A percentile compares a stretch with the other conserved stretches of the same genome.
Evolutionary conservation across 2,329 filamentous ascomycete species (phyloP).

Genomic region (Ophiocordyceps robertsii): DNA sequence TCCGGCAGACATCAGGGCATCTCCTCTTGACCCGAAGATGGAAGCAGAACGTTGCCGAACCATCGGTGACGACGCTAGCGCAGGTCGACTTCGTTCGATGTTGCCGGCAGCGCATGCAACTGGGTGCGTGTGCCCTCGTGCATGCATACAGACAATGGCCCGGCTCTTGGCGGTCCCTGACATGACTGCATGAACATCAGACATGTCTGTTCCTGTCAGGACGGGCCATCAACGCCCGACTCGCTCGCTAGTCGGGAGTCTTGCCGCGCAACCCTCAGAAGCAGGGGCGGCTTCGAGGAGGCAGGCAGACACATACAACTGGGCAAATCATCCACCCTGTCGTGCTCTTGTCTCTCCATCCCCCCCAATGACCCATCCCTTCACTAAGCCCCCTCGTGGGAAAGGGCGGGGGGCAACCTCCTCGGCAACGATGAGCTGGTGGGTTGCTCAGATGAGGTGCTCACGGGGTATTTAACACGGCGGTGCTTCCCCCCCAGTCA

Average conservation of each 20-base stretch:
- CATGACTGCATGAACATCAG: conserved; percentile 3
- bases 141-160: not conserved
- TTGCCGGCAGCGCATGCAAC: not conserved
- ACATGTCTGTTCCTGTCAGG: not conserved
- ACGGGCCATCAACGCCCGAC: not conserved
- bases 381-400: not conserved
- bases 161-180: conserved; percentile 1
- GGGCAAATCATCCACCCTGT: not conserved
- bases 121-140: not conserved
- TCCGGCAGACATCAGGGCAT: too few species aligned
- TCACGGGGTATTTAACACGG: conserved; percentile 9
- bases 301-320: not conserved
- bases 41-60: too few species aligned
- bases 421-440: not conserved
- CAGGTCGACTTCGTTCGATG: not conserved
- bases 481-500: conserved; percentile 3
- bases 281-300: conserved; percentile 1
- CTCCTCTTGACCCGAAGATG: too few species aligned
- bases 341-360: conserved; percentile 7
- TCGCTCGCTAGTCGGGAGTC: not conserved
- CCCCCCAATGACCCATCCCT: conserved; percentile 3
- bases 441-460: not conserved
- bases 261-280: not conserved
- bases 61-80: too few species aligned
- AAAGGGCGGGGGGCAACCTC: not conserved